A percentile compares a stretch with the other conserved stretches of the same genome.
phyloP scores from a whole-genome alignment of 2,329 filamentous ascomycete genomes.

The Tolypocladium inflatum region DNA sequence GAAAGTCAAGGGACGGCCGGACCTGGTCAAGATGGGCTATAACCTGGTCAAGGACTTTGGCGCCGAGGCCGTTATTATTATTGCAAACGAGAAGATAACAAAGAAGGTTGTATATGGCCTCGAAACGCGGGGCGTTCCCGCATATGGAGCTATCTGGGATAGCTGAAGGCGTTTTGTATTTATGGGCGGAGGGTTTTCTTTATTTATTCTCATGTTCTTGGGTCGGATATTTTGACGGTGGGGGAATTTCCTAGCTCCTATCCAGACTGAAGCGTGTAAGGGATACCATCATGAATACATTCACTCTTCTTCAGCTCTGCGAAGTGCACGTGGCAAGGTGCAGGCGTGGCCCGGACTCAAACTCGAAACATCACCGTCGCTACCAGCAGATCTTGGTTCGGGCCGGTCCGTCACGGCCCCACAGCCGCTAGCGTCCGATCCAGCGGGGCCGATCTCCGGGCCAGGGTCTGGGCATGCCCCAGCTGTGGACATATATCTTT shows the following conservation, averaged over 20 bases:
- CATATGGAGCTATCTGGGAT: constrained; percentile 69
- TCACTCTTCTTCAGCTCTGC: background rate
- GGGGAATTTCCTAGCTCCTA: background rate
- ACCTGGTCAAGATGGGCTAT: constrained; percentile 40
- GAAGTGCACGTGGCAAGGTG: background rate
- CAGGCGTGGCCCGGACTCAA: background rate
- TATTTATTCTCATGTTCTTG: background rate
- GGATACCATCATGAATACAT: background rate
- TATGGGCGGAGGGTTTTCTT: background rate
- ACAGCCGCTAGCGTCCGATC: background rate
- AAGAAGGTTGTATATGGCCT: constrained; percentile 59
- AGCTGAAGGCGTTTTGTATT: constrained; percentile 15
- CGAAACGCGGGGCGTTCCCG: constrained; percentile 54
- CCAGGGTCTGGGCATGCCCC: background rate
- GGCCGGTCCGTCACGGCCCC: background rate
- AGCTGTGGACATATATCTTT: background rate
- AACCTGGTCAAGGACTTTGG: constrained; percentile 46
- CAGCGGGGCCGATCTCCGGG: background rate
- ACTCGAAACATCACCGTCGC: background rate
- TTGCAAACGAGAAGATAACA: constrained; percentile 61
- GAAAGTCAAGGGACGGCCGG: constrained; percentile 44
- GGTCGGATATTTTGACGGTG: background rate
- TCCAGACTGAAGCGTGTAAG: background rate
- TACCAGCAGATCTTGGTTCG: background rate
- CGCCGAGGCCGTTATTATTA: constrained; percentile 63